phyloP scores from a whole-genome alignment of 768 basidiomycete genomes.

The Podaxis pistillaris region DNA sequence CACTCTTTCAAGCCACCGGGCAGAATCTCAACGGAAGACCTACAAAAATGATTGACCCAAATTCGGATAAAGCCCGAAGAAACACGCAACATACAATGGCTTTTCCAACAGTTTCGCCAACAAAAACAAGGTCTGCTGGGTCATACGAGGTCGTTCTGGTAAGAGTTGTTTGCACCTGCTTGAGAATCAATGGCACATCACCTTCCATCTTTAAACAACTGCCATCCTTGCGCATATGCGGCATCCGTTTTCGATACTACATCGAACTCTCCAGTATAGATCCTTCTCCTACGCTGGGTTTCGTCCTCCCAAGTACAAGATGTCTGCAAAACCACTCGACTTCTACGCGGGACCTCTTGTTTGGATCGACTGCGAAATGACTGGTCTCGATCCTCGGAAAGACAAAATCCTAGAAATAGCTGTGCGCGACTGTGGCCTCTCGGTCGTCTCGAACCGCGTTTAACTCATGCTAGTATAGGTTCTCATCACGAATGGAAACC shows the following conservation, averaged over 20 bases:
- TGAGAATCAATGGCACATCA: neutral
- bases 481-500: constrained; percentile 82
- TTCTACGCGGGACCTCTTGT: constrained; percentile 67
- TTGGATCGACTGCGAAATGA: constrained; percentile 91
- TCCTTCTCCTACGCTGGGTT: constrained; percentile 2
- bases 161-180: constrained; percentile 8
- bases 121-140: neutral
- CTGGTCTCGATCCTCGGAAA: constrained; percentile 63
- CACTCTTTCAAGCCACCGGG: constrained; percentile 56
- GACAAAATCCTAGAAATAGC: constrained; percentile 83
- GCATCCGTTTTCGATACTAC: neutral
- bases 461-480: constrained; percentile 43
- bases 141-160: neutral
- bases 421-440: constrained; percentile 31
- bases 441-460: neutral
- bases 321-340: constrained; percentile 23
- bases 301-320: constrained; percentile 9
- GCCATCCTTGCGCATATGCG: neutral
- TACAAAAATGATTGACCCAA: constrained; percentile 17
- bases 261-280: neutral
- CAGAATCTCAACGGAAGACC: constrained; percentile 57
- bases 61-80: neutral
- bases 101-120: neutral
- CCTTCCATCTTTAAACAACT: neutral
- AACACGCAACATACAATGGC: neutral